A percentile compares a stretch with the other conserved stretches of the same genome.
phyloP scores from a whole-genome alignment of 345 rosid species.

The Moricandia arvensis region DNA sequence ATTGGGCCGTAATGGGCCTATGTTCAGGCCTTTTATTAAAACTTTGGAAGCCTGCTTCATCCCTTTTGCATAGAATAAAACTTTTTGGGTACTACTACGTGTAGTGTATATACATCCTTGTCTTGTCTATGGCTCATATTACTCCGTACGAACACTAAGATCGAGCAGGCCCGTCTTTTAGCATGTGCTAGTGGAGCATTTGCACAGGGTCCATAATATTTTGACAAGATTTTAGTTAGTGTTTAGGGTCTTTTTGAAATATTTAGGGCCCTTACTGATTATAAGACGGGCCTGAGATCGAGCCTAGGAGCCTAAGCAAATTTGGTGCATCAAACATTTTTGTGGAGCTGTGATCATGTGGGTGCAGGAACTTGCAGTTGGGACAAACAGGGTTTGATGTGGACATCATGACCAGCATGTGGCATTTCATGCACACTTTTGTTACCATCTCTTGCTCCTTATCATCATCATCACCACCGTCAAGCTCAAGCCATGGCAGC shows the following conservation, averaged over 20 bases:
- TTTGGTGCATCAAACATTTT: slow-evolving; percentile 46
- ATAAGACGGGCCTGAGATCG: too few relatives aligned
- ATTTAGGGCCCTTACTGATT: too few relatives aligned
- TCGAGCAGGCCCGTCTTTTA: too few relatives aligned
- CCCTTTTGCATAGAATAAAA: neutral
- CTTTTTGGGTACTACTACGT: slow-evolving; percentile 2
- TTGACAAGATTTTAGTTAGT: too few relatives aligned
- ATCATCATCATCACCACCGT: slow-evolving; percentile 32
- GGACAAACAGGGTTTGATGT: slow-evolving; percentile 79
- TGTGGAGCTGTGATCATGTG: slow-evolving; percentile 50
- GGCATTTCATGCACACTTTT: slow-evolving; percentile 68
- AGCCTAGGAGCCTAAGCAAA: slow-evolving; percentile 51
- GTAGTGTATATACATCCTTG: slow-evolving; percentile 22
- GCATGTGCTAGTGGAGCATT: too few relatives aligned
- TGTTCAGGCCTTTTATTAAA: neutral
- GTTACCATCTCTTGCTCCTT: slow-evolving; percentile 69
- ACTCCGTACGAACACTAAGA: slow-evolving; percentile 5
- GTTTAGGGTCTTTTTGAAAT: too few relatives aligned
- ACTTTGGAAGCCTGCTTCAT: neutral
- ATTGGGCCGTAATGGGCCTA: neutral
- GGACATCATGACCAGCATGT: slow-evolving; percentile 84
- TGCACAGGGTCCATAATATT: too few relatives aligned
- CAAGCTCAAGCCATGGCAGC: slow-evolving; percentile 53
- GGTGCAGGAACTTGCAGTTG: slow-evolving; percentile 90
- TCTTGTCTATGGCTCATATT: slow-evolving; percentile 20